Percentiles rank a stretch among this genome's conserved stretches.
Evolutionary conservation across 2,329 filamentous ascomycete species (phyloP).

Genomic region (Cladosporium sp.): DNA sequence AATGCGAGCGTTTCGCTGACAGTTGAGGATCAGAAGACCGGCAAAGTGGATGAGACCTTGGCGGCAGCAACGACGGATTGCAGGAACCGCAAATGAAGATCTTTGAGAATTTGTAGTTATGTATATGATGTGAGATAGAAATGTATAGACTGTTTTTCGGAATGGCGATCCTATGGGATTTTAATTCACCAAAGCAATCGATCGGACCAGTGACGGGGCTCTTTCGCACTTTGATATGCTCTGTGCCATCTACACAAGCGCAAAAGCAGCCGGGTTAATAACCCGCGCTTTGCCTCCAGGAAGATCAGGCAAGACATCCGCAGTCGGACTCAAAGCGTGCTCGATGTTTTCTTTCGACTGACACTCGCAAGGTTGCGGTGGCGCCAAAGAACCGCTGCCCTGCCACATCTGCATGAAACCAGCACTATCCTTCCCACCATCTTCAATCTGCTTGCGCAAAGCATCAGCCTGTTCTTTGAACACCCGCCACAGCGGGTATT

Average conservation of each 20-base stretch:
- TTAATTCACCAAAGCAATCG: too few relatives aligned
- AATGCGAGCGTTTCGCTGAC: background rate
- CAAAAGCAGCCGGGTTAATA: slow-evolving; percentile 6
- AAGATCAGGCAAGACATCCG: background rate
- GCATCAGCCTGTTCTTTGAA: slow-evolving; percentile 60
- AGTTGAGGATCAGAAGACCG: background rate
- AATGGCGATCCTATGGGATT: too few relatives aligned
- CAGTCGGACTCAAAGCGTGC: background rate
- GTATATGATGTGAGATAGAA: too few relatives aligned
- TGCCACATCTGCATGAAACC: background rate
- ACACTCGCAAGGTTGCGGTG: background rate
- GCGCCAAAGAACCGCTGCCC: background rate
- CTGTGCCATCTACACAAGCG: background rate
- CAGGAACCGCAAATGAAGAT: background rate
- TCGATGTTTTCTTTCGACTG: background rate
- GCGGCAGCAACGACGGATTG: background rate
- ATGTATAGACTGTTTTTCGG: too few relatives aligned
- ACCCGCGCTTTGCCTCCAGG: background rate
- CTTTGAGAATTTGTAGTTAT: too few relatives aligned
- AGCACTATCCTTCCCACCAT: background rate
- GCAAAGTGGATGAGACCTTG: background rate
- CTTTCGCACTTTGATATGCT: too few relatives aligned
- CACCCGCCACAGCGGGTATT: slow-evolving; percentile 55
- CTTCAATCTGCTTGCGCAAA: slow-evolving; percentile 55
- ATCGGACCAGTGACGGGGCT: too few relatives aligned